phyloP scores from a whole-genome alignment of 768 basidiomycete genomes.

The Leccinum arenicola region DNA sequence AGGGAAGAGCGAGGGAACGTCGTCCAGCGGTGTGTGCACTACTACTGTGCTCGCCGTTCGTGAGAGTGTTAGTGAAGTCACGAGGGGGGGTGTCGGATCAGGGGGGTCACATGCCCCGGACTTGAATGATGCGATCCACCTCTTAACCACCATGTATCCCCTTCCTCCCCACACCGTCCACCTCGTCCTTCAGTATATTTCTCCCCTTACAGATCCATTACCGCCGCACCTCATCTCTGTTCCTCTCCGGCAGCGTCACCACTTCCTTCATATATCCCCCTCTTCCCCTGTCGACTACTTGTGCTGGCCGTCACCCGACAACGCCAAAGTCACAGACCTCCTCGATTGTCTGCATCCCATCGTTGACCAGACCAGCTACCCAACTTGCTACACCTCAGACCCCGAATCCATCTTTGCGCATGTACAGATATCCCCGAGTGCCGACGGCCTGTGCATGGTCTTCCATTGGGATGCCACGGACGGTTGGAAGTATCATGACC shows the following conservation, averaged over 20 bases:
- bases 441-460: slow-evolving; percentile 51
- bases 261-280: slow-evolving; percentile 54
- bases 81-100: slow-evolving; percentile 8
- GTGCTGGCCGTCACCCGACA: slow-evolving; percentile 56
- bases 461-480: slow-evolving; percentile 61
- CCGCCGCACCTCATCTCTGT: slow-evolving; percentile 61
- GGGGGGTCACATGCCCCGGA: slow-evolving; percentile 9
- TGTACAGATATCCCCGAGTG: slow-evolving; percentile 41
- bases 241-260: slow-evolving; percentile 61
- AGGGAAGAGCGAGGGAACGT: not conserved
- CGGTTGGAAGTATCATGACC: slow-evolving; percentile 71
- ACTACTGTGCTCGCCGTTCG: slow-evolving; percentile 4
- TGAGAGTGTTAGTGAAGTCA: slow-evolving; percentile 8
- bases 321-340: slow-evolving; percentile 38
- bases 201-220: slow-evolving; percentile 47
- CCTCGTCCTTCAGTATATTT: slow-evolving; percentile 56
- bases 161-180: slow-evolving; percentile 39
- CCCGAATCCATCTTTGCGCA: slow-evolving; percentile 55
- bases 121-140: no score
- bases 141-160: slow-evolving; percentile 19
- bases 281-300: slow-evolving; percentile 55
- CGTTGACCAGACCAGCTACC: slow-evolving; percentile 30
- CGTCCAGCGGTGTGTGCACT: not conserved
- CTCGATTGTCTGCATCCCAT: slow-evolving; percentile 38
- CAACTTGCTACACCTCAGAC: slow-evolving; percentile 44